Evolutionary conservation across 148 eudicot genomes (phyloP).

Genomic region (Chenopodium berlandieri): DNA sequence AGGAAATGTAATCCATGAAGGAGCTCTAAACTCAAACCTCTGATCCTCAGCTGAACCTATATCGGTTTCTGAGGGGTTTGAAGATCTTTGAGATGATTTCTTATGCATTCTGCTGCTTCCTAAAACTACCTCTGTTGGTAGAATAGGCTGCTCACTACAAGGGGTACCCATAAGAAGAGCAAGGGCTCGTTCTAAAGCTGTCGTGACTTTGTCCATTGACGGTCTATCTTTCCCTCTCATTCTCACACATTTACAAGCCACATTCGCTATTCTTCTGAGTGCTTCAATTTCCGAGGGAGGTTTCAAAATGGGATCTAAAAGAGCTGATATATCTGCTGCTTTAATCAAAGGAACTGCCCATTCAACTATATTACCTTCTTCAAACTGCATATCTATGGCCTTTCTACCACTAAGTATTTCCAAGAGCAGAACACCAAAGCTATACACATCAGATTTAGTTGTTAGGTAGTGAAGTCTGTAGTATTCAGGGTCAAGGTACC

Average conservation of each 20-base stretch:
- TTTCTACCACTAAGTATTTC: slow-evolving; percentile 88
- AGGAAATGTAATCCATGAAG: slow-evolving; percentile 95
- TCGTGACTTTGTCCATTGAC: slow-evolving; percentile 93
- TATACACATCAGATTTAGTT: slow-evolving; percentile 90
- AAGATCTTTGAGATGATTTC: slow-evolving; percentile 77
- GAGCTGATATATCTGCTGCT: slow-evolving; percentile 51
- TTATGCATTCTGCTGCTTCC: slow-evolving; percentile 95
- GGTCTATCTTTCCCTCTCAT: slow-evolving; percentile 96
- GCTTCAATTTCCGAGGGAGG: slow-evolving; percentile 72
- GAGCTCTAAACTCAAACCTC: slow-evolving; percentile 80
- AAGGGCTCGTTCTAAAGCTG: slow-evolving; percentile 76
- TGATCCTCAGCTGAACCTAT: slow-evolving; percentile 66
- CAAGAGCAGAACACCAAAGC: slow-evolving; percentile 90
- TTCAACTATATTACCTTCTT: slow-evolving; percentile 91
- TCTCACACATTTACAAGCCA: slow-evolving; percentile 80
- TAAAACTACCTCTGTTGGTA: slow-evolving; percentile 86
- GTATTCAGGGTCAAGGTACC: slow-evolving; percentile 93
- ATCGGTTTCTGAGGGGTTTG: slow-evolving; percentile 75
- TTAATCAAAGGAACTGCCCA: slow-evolving; percentile 92
- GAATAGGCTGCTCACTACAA: slow-evolving; percentile 83
- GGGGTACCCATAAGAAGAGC: slow-evolving; percentile 87
- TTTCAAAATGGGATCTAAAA: slow-evolving; percentile 62
- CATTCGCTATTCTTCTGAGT: slow-evolving; percentile 65
- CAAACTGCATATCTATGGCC: slow-evolving; percentile 89
- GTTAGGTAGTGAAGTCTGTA: slow-evolving; percentile 94